A percentile compares a stretch with the other conserved stretches of the same genome.
Evolutionary conservation across 345 rosid species (phyloP).

Genomic region (Chamaenerion angustifolium): DNA sequence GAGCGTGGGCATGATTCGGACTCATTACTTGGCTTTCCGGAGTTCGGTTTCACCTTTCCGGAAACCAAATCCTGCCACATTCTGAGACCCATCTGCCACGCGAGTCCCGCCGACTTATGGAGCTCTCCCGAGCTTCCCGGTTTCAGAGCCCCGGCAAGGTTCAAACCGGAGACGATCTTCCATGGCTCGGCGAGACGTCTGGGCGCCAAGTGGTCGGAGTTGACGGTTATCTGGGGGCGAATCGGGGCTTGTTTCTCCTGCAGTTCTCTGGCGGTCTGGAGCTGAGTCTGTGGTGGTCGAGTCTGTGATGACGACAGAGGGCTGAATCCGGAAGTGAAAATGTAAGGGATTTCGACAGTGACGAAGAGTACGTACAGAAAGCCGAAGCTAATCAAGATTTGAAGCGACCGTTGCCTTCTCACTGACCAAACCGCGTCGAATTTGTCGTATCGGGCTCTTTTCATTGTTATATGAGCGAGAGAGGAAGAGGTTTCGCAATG

Average conservation of each 20-base stretch:
- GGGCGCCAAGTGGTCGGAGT: constrained; percentile 18
- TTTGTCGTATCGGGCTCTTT: constrained; percentile 8
- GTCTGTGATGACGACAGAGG: constrained; percentile 32
- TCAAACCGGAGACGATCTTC: constrained; percentile 36
- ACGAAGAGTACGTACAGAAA: constrained; percentile 45
- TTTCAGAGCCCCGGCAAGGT: constrained; percentile 32
- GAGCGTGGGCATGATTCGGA: constrained; percentile 56
- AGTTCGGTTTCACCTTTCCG: constrained; percentile 16
- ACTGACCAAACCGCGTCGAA: constrained; percentile 18
- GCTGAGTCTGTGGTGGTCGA: constrained; percentile 30
- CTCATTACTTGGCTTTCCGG: constrained; percentile 12
- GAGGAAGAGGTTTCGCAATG: not conserved
- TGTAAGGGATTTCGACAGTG: constrained; percentile 68
- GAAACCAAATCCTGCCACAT: constrained; percentile 55
- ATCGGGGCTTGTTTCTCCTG: constrained; percentile 30
- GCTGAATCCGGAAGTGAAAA: constrained; percentile 37
- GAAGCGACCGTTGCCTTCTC: constrained; percentile 57
- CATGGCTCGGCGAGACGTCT: constrained; percentile 9
- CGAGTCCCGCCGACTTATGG: constrained; percentile 52
- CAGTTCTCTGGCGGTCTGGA: constrained; percentile 36
- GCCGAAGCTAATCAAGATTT: constrained; percentile 41
- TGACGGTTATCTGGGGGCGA: constrained; percentile 41
- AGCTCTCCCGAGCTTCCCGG: constrained; percentile 57
- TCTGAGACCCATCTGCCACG: constrained; percentile 65
- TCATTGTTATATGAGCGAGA: constrained; percentile 2